phyloP scores from a whole-genome alignment of 805 yeast species.

The Monosporozyma aerobia region DNA sequence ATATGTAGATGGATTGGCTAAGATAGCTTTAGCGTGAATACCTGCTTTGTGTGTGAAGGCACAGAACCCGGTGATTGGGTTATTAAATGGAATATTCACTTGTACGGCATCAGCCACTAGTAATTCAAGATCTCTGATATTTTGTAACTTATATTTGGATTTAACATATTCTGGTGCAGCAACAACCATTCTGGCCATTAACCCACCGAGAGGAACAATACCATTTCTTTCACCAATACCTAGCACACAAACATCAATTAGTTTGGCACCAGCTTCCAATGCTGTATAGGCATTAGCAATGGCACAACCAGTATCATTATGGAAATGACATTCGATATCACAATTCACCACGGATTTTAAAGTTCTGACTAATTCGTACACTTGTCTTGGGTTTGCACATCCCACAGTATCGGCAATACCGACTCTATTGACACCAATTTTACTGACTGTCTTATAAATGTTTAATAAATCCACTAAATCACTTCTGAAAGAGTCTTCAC shows the following conservation, averaged over 20 bases:
- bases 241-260: slow-evolving; percentile 91
- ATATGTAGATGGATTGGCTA: slow-evolving; percentile 96
- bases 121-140: slow-evolving; percentile 90
- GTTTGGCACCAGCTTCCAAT: slow-evolving; percentile 91
- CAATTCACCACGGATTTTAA: slow-evolving; percentile 88
- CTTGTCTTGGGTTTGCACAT: slow-evolving; percentile 98
- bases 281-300: slow-evolving; percentile 98
- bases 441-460: slow-evolving; percentile 92
- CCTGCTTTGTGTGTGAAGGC: slow-evolving; percentile 99
- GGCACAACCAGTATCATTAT: slow-evolving; percentile 98
- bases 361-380: slow-evolving; percentile 89
- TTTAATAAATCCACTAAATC: slow-evolving; percentile 91
- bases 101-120: slow-evolving; percentile 95
- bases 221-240: slow-evolving; percentile 99
- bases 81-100: slow-evolving; percentile 94
- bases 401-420: slow-evolving; percentile 99
- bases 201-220: slow-evolving; percentile 92
- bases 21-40: slow-evolving; percentile 96
- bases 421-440: slow-evolving; percentile 95
- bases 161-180: slow-evolving; percentile 94
- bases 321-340: slow-evolving; percentile 98
- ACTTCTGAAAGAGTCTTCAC: slow-evolving; percentile 95
- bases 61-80: slow-evolving; percentile 98
- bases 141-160: slow-evolving; percentile 88
- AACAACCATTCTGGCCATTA: slow-evolving; percentile 98